Evolutionary conservation across 176 grass and related monocot genomes (phyloP).

Genomic region (Pontederia crassipes): DNA sequence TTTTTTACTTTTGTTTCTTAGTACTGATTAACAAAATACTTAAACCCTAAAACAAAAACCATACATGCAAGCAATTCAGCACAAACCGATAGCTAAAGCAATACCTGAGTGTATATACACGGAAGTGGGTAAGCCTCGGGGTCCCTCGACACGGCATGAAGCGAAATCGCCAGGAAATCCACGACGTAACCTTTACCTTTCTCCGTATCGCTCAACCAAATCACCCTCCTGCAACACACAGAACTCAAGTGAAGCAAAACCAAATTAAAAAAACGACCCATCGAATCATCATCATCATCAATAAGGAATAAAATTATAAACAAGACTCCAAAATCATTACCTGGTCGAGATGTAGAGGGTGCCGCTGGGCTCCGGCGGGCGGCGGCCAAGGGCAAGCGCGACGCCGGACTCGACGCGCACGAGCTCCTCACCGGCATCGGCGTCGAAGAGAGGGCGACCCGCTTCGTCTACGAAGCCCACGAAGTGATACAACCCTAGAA

Average conservation of each 20-base stretch:
- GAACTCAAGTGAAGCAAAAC: not conserved
- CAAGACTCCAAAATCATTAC: slow-evolving; percentile 10
- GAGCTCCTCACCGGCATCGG: slow-evolving; percentile 57
- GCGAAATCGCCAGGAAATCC: slow-evolving; percentile 67
- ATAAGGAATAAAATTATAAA: not conserved
- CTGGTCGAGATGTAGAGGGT: slow-evolving; percentile 76
- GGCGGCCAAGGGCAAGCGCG: slow-evolving; percentile 41
- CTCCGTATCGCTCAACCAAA: slow-evolving; percentile 77
- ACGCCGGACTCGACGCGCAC: slow-evolving; percentile 44
- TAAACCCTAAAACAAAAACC: too few species aligned
- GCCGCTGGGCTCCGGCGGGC: slow-evolving; percentile 39
- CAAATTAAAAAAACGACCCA: too few species aligned
- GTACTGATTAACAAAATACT: too few species aligned
- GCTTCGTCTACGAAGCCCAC: not conserved
- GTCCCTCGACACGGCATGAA: slow-evolving; percentile 84
- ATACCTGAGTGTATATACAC: slow-evolving; percentile 93
- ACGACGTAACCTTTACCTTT: slow-evolving; percentile 61
- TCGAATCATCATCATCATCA: too few species aligned
- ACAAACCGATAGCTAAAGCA: not conserved
- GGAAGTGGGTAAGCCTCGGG: slow-evolving; percentile 66
- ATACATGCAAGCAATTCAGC: too few species aligned
- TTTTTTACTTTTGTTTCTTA: too few species aligned
- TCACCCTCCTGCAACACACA: slow-evolving; percentile 49
- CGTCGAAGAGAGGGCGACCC: slow-evolving; percentile 35
- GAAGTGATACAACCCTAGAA: slow-evolving; percentile 55